Evolutionary conservation across 2,329 filamentous ascomycete genomes (phyloP).

Genomic region (Teratosphaeriaceae sp.): DNA sequence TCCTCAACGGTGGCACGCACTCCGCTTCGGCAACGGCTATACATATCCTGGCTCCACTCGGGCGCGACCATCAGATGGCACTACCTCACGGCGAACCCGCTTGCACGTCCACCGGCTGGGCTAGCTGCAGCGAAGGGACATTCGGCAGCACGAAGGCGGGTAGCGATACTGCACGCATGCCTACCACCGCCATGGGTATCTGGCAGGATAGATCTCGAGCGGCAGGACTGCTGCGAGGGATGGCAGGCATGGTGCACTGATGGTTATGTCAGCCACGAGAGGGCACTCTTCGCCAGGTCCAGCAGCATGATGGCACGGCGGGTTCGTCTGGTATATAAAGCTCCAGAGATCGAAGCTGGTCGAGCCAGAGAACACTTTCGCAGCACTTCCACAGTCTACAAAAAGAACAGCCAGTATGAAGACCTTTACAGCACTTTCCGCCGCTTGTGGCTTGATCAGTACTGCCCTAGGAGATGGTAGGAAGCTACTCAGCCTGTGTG

Average conservation of each 20-base stretch:
- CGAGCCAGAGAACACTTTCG: background rate
- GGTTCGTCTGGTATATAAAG: background rate
- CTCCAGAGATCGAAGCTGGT: background rate
- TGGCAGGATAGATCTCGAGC: background rate
- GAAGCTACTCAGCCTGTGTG: conserved; percentile 2
- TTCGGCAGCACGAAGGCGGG: no score
- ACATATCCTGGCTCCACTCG: no score
- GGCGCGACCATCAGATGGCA: no score
- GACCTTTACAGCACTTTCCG: conserved; percentile 7
- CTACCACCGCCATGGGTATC: background rate
- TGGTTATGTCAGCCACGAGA: background rate
- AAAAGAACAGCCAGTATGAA: conserved; percentile 7
- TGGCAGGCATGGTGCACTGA: background rate
- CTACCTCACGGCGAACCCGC: no score
- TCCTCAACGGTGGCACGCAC: no score
- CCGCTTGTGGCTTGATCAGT: conserved; percentile 7
- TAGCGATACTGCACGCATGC: background rate
- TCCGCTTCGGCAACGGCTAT: no score
- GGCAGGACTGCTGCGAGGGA: background rate
- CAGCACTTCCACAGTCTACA: background rate
- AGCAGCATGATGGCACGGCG: background rate
- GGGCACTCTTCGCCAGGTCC: background rate
- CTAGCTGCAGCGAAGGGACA: no score
- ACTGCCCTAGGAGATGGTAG: background rate
- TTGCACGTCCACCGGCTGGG: no score